Conservation (phyloP, 345 rosid species). For the Melastoma malabathricum region DNA sequence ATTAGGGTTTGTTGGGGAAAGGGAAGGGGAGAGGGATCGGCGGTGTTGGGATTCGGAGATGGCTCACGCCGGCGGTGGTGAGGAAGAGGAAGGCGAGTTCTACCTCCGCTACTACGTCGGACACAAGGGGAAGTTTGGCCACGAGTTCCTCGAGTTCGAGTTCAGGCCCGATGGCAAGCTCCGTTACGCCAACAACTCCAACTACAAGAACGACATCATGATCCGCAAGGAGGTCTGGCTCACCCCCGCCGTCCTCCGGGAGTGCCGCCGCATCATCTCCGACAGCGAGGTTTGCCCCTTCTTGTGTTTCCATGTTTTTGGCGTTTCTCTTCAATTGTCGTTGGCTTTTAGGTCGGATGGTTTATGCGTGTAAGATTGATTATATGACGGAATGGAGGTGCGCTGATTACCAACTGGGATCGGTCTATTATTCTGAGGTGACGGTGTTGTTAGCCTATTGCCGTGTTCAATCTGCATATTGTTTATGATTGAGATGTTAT, state of each 20-base stretch:
- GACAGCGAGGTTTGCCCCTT: constrained; percentile 61
- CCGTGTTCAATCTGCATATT: too few species aligned
- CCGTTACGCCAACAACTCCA: constrained; percentile 95
- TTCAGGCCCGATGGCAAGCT: constrained; percentile 94
- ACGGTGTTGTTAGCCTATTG: too few species aligned
- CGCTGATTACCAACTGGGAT: too few species aligned
- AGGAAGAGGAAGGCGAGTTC: constrained; percentile 61
- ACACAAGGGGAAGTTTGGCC: constrained; percentile 97
- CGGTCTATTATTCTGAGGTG: too few species aligned
- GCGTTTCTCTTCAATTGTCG: not conserved
- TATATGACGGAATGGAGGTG: constrained; percentile 1
- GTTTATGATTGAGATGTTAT: too few species aligned
- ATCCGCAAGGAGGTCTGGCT: constrained; percentile 96
- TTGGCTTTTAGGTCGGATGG: too few species aligned
- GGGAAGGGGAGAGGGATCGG: not conserved
- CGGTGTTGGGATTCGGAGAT: not conserved
- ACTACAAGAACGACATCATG: constrained; percentile 99
- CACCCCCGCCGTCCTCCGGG: constrained; percentile 82
- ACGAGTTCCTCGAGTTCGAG: constrained; percentile 98
- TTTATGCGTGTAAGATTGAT: not conserved
- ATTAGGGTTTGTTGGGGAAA: not conserved
- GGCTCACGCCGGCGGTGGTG: constrained; percentile 16
- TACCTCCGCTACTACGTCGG: constrained; percentile 93
- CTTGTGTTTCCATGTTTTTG: not conserved
- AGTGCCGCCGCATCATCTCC: constrained; percentile 95